Evolutionary conservation across 1,139 yeast genomes (phyloP).

Genomic region (Saccharomycopsis hybrid): DNA sequence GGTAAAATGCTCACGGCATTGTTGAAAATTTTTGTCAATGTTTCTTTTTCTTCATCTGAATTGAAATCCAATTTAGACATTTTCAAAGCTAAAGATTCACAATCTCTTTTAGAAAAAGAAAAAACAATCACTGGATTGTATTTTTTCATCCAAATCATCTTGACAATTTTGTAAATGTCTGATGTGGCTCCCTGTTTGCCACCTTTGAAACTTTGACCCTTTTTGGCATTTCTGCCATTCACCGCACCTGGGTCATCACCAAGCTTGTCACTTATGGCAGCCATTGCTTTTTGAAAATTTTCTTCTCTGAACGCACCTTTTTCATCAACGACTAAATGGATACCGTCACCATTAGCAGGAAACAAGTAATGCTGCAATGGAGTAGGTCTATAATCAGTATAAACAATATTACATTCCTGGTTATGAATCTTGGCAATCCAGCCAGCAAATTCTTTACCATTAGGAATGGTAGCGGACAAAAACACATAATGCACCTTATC

Average conservation of each 20-base stretch:
- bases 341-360: slow-evolving; percentile 97
- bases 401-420: slow-evolving; percentile 98
- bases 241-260: slow-evolving; percentile 78
- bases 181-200: slow-evolving; percentile 80
- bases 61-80: slow-evolving; percentile 95
- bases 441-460: slow-evolving; percentile 97
- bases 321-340: slow-evolving; percentile 95
- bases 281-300: slow-evolving; percentile 97
- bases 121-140: slow-evolving; percentile 98
- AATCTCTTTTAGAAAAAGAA: slow-evolving; percentile 92
- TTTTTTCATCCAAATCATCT: slow-evolving; percentile 93
- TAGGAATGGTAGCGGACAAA: slow-evolving; percentile 94
- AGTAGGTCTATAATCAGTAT: slow-evolving; percentile 97
- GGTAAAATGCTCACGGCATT: slow-evolving; percentile 86
- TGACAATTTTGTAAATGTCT: slow-evolving; percentile 93
- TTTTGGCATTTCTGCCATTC: slow-evolving; percentile 51
- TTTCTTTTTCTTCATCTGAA: slow-evolving; percentile 85
- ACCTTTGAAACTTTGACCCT: slow-evolving; percentile 84
- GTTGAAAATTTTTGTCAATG: slow-evolving; percentile 78
- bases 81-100: slow-evolving; percentile 87
- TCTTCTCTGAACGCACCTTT: slow-evolving; percentile 95
- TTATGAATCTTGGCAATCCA: slow-evolving; percentile 95
- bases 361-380: slow-evolving; percentile 95
- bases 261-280: slow-evolving; percentile 70
- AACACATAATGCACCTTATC: slow-evolving; percentile 87